Evolutionary conservation across 495 filamentous ascomycete species (phyloP).

Genomic region (Massariosphaeria phaeospora): DNA sequence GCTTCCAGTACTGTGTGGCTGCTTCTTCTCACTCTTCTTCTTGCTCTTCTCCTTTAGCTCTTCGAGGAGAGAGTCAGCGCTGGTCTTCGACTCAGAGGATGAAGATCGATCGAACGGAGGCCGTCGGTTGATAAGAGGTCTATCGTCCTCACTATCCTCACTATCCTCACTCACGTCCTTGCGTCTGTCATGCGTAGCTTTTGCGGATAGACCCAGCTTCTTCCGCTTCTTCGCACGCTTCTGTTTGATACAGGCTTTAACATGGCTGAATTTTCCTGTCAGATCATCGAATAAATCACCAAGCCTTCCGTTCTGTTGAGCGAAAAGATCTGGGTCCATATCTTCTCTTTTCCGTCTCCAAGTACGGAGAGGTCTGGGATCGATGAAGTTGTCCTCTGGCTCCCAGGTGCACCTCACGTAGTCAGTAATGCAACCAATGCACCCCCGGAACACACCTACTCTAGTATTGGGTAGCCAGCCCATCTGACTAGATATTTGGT

Average conservation of each 20-base stretch:
- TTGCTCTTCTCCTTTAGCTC: neutral
- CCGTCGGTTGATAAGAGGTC: neutral
- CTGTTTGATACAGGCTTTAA: neutral
- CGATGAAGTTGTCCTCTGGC: conserved; percentile 9
- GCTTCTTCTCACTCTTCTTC: neutral
- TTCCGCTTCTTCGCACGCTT: conserved; percentile 21
- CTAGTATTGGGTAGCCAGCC: conserved; percentile 19
- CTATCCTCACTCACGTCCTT: no score
- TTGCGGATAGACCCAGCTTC: neutral
- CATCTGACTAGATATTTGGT: conserved; percentile 26
- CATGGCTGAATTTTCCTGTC: neutral
- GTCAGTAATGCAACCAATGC: neutral
- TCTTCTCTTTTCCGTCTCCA: neutral
- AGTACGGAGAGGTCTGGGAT: neutral
- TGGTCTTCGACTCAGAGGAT: neutral
- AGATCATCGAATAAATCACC: neutral
- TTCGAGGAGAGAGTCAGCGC: conserved; percentile 8
- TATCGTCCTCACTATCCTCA: conserved; percentile 12
- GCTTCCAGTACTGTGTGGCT: no score
- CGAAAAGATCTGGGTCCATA: neutral
- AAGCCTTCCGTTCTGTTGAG: neutral
- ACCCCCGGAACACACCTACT: conserved; percentile 2
- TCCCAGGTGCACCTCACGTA: conserved; percentile 27
- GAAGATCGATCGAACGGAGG: neutral
- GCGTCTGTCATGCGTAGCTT: no score